Percentiles rank a stretch among this genome's conserved stretches.
phyloP scores from a whole-genome alignment of 495 filamentous ascomycete genomes.

The Lindgomyces ingoldianus region DNA sequence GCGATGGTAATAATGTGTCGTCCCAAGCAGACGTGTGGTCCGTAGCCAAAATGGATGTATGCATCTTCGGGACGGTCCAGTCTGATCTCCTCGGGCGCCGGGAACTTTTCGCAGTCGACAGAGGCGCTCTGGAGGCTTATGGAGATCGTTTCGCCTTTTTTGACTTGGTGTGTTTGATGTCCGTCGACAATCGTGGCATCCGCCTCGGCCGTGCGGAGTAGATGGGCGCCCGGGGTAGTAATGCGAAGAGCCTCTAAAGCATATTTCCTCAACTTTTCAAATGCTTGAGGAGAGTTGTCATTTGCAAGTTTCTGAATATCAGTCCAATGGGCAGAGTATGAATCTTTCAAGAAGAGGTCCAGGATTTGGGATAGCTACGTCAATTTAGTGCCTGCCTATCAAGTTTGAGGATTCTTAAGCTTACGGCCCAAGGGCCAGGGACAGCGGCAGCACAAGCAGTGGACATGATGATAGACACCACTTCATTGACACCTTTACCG shows the following conservation, averaged over 20 bases:
- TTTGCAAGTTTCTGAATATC: neutral
- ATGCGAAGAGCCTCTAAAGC: neutral
- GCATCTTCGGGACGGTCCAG: neutral
- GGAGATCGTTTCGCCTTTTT: neutral
- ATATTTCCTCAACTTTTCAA: conserved; percentile 1
- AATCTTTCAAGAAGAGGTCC: neutral
- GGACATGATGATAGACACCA: neutral
- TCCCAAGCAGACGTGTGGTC: conserved; percentile 44
- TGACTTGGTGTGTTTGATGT: neutral
- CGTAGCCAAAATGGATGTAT: conserved; percentile 37
- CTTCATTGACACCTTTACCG: neutral
- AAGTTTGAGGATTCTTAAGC: neutral
- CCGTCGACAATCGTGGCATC: neutral
- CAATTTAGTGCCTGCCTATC: neutral
- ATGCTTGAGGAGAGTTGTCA: neutral
- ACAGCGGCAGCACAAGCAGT: neutral
- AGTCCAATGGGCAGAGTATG: neutral
- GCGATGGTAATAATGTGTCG: conserved; percentile 30
- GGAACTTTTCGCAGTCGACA: neutral
- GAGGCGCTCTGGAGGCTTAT: neutral
- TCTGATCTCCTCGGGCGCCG: conserved; percentile 5
- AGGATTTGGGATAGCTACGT: neutral
- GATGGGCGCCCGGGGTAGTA: neutral
- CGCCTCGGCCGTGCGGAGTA: neutral
- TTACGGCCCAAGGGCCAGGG: neutral